A percentile compares a stretch with the other conserved stretches of the same genome.
phyloP scores from a whole-genome alignment of 1,284 basidiomycete species.

The Grifola frondosa region DNA sequence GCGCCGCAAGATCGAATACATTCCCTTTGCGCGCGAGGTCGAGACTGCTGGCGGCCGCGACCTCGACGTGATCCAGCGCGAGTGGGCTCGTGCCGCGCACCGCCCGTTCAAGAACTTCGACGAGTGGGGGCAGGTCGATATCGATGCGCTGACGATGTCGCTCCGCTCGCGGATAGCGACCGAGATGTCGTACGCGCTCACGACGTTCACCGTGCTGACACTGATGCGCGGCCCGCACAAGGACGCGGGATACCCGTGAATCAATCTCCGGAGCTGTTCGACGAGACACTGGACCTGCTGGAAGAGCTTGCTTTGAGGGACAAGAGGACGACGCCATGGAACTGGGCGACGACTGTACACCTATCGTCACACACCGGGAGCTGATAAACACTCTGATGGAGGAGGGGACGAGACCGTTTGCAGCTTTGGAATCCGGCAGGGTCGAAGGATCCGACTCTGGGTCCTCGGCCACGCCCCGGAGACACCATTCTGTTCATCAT shows the following conservation, averaged over 20 bases:
- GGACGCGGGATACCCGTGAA: slow-evolving; percentile 71
- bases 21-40: slow-evolving; percentile 76
- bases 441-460: slow-evolving; percentile 43
- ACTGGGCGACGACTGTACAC: slow-evolving; percentile 31
- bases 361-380: slow-evolving; percentile 62
- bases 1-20: slow-evolving; percentile 88
- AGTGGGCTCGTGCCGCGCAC: slow-evolving; percentile 50
- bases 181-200: slow-evolving; percentile 89
- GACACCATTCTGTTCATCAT: slow-evolving; percentile 71
- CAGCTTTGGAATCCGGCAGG: slow-evolving; percentile 46
- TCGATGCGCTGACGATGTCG: slow-evolving; percentile 88
- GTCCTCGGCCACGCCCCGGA: slow-evolving; percentile 61
- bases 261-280: slow-evolving; percentile 80
- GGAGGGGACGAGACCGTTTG: slow-evolving; percentile 56
- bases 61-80: slow-evolving; percentile 66
- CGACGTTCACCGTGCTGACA: slow-evolving; percentile 84
- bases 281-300: slow-evolving; percentile 86
- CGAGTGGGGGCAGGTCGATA: slow-evolving; percentile 86
- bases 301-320: slow-evolving; percentile 80
- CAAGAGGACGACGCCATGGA: slow-evolving; percentile 39
- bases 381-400: slow-evolving; percentile 61
- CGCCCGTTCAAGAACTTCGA: slow-evolving; percentile 67
- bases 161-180: slow-evolving; percentile 81
- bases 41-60: slow-evolving; percentile 88
- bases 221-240: slow-evolving; percentile 63